Percentiles rank a stretch among this genome's conserved stretches.
These are phyloP conservation scores for Citrullus amarus DNA, from an alignment of 306 rosid genomes.

Conservation along the genomic window DNA sequence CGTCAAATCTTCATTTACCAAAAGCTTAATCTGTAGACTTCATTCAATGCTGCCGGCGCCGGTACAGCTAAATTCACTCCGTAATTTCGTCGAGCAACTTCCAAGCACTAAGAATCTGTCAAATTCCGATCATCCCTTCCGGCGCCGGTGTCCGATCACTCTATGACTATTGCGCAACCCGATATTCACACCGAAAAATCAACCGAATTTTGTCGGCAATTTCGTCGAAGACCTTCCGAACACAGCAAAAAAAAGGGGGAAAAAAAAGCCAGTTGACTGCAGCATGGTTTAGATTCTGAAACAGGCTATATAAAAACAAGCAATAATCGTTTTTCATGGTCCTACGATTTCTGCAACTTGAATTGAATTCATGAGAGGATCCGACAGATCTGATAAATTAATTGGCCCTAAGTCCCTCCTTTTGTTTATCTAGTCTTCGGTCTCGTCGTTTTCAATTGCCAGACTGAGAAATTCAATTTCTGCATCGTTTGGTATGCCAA, in stretches of 20 bases:
- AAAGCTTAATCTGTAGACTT: not conserved
- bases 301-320: not conserved
- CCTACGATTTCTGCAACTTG: not conserved
- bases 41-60: not conserved
- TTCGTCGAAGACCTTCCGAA: not conserved
- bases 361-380: not conserved
- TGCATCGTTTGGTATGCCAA: not conserved
- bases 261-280: not conserved
- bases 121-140: not conserved
- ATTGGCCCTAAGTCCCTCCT: not conserved
- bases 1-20: not conserved
- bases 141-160: not conserved
- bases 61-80: not conserved
- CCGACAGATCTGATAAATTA: conserved; percentile 4
- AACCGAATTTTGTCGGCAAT: not conserved
- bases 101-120: not conserved
- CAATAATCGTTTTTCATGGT: not conserved
- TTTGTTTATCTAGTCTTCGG: not conserved
- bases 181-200: not conserved
- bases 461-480: not conserved
- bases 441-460: not conserved
- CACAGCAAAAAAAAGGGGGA: not conserved
- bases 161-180: not conserved
- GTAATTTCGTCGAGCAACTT: not conserved
- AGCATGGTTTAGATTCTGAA: not conserved